These are phyloP conservation scores for Metschnikowia anglica DNA, from an alignment of 805 yeast genomes.

Conservation along the genomic window DNA sequence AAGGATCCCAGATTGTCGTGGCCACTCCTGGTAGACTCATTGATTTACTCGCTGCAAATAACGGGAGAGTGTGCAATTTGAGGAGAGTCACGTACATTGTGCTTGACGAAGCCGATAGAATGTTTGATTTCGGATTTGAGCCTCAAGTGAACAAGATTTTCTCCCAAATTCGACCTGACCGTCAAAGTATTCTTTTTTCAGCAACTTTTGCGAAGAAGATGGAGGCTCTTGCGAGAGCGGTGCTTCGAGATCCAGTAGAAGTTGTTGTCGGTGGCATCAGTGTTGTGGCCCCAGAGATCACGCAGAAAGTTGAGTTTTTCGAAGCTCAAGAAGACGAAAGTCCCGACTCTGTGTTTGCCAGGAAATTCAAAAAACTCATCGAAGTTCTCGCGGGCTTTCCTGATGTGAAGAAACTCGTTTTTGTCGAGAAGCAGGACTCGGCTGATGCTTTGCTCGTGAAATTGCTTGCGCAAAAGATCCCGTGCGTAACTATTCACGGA, in stretches of 20 bases:
- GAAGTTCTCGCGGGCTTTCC: constrained; percentile 51
- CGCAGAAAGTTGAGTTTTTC: constrained; percentile 67
- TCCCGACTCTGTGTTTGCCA: constrained; percentile 7
- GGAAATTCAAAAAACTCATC: constrained; percentile 56
- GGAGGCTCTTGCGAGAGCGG: constrained; percentile 68
- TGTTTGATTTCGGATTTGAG: constrained; percentile 96
- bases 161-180: constrained; percentile 74
- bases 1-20: constrained; percentile 76
- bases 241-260: constrained; percentile 65
- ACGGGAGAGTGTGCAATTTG: constrained; percentile 71
- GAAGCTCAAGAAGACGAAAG: constrained; percentile 34
- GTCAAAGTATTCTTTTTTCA: constrained; percentile 86
- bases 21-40: constrained; percentile 96
- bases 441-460: constrained; percentile 71
- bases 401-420: constrained; percentile 62
- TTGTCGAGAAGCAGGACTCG: constrained; percentile 83
- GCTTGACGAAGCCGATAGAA: constrained; percentile 92
- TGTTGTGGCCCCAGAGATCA: constrained; percentile 76
- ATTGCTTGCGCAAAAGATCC: constrained; percentile 52
- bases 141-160: constrained; percentile 88
- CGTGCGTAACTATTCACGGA: constrained; percentile 79
- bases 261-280: constrained; percentile 79
- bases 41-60: constrained; percentile 79
- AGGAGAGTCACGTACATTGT: constrained; percentile 76
- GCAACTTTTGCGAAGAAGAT: constrained; percentile 89